Conservation (phyloP, 768 basidiomycete genomes). For the Tremella fuciformis region DNA sequence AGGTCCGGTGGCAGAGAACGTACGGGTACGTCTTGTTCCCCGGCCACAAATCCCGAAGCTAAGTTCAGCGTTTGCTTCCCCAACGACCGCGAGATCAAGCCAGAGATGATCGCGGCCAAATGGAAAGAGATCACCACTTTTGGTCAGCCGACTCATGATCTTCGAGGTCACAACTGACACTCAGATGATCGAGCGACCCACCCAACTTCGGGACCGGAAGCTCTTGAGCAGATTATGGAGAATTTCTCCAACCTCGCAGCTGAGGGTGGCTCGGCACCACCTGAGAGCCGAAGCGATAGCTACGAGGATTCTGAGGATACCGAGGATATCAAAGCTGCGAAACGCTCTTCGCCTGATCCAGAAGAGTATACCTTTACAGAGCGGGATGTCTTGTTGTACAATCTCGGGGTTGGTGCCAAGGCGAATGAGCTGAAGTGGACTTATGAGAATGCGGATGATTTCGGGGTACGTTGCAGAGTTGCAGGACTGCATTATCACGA, state of each 20-base stretch:
- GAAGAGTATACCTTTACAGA: constrained; percentile 74
- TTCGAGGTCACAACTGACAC: not conserved
- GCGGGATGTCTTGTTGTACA: constrained; percentile 90
- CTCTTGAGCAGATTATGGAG: constrained; percentile 67
- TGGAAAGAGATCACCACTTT: constrained; percentile 85
- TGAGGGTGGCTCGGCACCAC: constrained; percentile 25
- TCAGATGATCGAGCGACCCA: constrained; percentile 78
- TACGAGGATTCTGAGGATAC: constrained; percentile 74
- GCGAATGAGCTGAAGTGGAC: constrained; percentile 88
- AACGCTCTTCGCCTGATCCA: constrained; percentile 58
- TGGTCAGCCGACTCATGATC: constrained; percentile 55
- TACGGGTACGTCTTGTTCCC: constrained; percentile 62
- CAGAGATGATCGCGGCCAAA: constrained; percentile 74
- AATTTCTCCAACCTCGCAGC: constrained; percentile 59
- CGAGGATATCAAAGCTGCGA: constrained; percentile 74
- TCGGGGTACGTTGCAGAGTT: constrained; percentile 52
- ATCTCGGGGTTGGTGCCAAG: constrained; percentile 89
- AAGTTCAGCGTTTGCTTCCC: constrained; percentile 60
- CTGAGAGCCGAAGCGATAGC: constrained; percentile 5
- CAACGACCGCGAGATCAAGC: constrained; percentile 66
- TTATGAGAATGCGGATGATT: constrained; percentile 83
- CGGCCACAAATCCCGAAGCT: not conserved
- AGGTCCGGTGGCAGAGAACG: constrained; percentile 88
- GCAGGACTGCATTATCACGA: not conserved
- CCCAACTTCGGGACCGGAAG: constrained; percentile 70